Conservation (phyloP, 352 stramenopile genomes). For the Phytopythium chamaehyphon region DNA sequence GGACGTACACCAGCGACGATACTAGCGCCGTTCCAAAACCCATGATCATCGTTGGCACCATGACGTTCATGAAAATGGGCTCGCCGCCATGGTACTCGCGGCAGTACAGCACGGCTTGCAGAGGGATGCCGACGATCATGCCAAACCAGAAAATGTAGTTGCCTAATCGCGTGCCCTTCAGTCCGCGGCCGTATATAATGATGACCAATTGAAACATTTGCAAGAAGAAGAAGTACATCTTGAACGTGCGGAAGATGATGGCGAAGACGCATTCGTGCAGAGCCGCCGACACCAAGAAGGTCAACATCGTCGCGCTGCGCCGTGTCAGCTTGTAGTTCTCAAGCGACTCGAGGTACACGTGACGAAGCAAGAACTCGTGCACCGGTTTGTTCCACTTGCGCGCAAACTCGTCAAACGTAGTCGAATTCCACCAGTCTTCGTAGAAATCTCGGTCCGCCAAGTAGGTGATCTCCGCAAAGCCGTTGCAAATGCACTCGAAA, state of each 20-base stretch:
- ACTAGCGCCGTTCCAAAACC: slow-evolving; percentile 49
- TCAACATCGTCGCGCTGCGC: slow-evolving; percentile 77
- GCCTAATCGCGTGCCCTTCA: slow-evolving; percentile 69
- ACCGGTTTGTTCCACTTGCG: slow-evolving; percentile 98
- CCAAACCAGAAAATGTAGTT: slow-evolving; percentile 81
- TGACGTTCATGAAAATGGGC: slow-evolving; percentile 73
- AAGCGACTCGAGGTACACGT: slow-evolving; percentile 80
- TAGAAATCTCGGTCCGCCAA: slow-evolving; percentile 94
- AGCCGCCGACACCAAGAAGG: slow-evolving; percentile 93
- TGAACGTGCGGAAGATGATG: slow-evolving; percentile 93
- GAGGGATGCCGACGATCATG: slow-evolving; percentile 67
- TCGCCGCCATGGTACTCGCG: slow-evolving; percentile 76
- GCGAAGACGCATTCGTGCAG: slow-evolving; percentile 95
- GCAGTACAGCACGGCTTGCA: slow-evolving; percentile 80
- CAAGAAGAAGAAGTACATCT: slow-evolving; percentile 91
- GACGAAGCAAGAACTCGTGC: slow-evolving; percentile 91
- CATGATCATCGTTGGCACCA: slow-evolving; percentile 71
- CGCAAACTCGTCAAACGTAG: slow-evolving; percentile 88
- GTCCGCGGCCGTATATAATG: slow-evolving; percentile 72
- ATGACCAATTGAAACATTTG: slow-evolving; percentile 95
- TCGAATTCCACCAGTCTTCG: slow-evolving; percentile 97
- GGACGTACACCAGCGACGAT: slow-evolving; percentile 43
- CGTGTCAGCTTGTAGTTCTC: slow-evolving; percentile 70
- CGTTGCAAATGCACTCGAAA: slow-evolving; percentile 96
- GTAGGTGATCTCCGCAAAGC: slow-evolving; percentile 92